These are phyloP conservation scores for Begonia peltatifolia DNA, from an alignment of 306 rosid genomes.

Conservation along the genomic window DNA sequence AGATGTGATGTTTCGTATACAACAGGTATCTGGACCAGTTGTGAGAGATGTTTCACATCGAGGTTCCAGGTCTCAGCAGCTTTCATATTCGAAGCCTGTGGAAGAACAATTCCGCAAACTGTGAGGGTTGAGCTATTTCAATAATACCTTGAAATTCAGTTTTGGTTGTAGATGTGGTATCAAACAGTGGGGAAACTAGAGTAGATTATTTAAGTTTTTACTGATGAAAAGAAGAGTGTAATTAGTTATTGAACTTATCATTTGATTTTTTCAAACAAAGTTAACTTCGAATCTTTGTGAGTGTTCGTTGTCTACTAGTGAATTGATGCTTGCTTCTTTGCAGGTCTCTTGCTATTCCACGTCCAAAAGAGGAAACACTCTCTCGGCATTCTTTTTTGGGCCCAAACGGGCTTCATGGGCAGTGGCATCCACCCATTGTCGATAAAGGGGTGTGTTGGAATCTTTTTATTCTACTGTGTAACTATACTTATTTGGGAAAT, in stretches of 20 bases:
- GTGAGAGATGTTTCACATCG: slow-evolving; percentile 21
- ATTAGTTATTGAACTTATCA: too few species aligned
- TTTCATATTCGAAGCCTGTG: slow-evolving; percentile 35
- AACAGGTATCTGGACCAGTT: slow-evolving; percentile 45
- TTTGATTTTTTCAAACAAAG: too few species aligned
- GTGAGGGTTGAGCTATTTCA: slow-evolving; percentile 24
- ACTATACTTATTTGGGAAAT: slow-evolving; percentile 17
- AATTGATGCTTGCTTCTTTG: slow-evolving; percentile 16
- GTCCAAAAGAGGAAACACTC: slow-evolving; percentile 71
- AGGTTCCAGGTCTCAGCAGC: slow-evolving; percentile 42
- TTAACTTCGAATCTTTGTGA: neutral
- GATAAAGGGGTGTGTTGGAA: slow-evolving; percentile 54
- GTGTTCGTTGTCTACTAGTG: neutral
- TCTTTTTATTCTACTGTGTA: slow-evolving; percentile 15
- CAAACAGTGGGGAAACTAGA: neutral
- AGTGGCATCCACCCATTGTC: slow-evolving; percentile 59
- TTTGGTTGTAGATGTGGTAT: too few species aligned
- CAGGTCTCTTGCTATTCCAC: slow-evolving; percentile 50
- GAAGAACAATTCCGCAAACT: slow-evolving; percentile 36
- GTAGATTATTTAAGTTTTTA: neutral
- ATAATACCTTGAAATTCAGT: neutral
- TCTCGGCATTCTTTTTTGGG: slow-evolving; percentile 88
- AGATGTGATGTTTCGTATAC: slow-evolving; percentile 14
- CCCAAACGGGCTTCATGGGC: slow-evolving; percentile 67
- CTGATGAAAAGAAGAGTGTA: neutral